Conservation (phyloP, 2,329 filamentous ascomycete genomes). For the Aspergillus tubingensis region DNA sequence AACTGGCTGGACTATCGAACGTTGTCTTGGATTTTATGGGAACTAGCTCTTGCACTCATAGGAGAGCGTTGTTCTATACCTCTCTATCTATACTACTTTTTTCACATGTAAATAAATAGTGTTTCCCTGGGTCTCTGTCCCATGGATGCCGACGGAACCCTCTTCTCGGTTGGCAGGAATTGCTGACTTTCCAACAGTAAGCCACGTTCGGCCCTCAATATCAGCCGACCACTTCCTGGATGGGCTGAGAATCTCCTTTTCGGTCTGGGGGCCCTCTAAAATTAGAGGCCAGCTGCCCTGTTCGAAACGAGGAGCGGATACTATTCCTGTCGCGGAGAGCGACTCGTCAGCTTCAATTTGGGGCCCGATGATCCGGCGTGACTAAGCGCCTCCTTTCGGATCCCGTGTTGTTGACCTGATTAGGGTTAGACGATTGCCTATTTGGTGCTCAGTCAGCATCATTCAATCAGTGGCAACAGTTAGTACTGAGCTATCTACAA, state of each 20-base stretch:
- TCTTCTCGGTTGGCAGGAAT: neutral
- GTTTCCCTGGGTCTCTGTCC: constrained; percentile 18
- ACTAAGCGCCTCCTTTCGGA: neutral
- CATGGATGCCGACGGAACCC: constrained; percentile 18
- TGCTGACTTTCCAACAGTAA: neutral
- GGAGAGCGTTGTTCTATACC: neutral
- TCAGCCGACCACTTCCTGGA: neutral
- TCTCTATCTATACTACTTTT: neutral
- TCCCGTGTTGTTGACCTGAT: neutral
- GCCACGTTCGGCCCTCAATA: neutral
- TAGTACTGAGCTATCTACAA: no score
- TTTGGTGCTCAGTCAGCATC: neutral
- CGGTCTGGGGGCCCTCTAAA: neutral
- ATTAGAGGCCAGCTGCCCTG: neutral
- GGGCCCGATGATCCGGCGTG: neutral
- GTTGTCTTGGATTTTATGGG: no score
- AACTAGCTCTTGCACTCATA: no score
- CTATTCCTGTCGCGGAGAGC: constrained; percentile 9
- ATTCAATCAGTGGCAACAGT: neutral
- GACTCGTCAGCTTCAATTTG: constrained; percentile 9
- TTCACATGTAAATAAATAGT: constrained; percentile 20
- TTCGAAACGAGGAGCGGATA: neutral
- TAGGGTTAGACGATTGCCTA: neutral
- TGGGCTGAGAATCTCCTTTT: constrained; percentile 1
- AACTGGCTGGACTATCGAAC: neutral